Conservation (phyloP, 1,284 basidiomycete genomes). For the Paramarasmius palmivorus region DNA sequence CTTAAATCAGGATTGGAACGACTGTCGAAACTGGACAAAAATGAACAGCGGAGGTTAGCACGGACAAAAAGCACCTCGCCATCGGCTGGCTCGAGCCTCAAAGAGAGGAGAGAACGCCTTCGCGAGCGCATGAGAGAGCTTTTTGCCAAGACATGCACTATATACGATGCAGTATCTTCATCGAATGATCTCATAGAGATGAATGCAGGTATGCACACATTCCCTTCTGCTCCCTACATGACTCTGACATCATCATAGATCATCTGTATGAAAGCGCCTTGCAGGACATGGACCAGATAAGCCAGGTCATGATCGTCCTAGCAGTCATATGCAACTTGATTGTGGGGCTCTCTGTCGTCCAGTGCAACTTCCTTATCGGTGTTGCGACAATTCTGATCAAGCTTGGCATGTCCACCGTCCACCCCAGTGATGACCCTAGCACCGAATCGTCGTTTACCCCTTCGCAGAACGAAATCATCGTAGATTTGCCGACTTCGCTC, state of each 20-base stretch:
- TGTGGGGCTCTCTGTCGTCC: constrained; percentile 1
- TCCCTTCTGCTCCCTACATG: too few species aligned
- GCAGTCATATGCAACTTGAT: constrained; percentile 9
- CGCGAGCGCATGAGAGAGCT: background rate
- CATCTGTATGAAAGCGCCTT: constrained; percentile 1
- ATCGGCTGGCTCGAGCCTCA: background rate
- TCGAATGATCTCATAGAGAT: too few species aligned
- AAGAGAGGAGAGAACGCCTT: background rate
- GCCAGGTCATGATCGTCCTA: constrained; percentile 7
- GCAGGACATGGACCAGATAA: constrained; percentile 6
- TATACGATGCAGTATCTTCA: too few species aligned
- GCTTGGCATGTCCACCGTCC: constrained; percentile 6
- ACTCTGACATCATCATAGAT: background rate
- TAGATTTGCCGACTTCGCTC: constrained; percentile 1
- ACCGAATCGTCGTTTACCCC: background rate
- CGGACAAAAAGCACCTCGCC: too few species aligned
- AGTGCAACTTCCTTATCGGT: constrained; percentile 2
- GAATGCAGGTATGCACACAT: too few species aligned
- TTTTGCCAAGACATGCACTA: too few species aligned
- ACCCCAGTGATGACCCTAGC: background rate
- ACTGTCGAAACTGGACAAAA: background rate
- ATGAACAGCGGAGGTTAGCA: background rate
- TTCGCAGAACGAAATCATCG: constrained; percentile 4
- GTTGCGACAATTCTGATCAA: constrained; percentile 1
- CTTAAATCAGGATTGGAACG: background rate